Evolutionary conservation across 2,329 filamentous ascomycete species (phyloP), one percentile per base, ranked within the genome.

Genomic region (Blumeria hordei): DNA sequence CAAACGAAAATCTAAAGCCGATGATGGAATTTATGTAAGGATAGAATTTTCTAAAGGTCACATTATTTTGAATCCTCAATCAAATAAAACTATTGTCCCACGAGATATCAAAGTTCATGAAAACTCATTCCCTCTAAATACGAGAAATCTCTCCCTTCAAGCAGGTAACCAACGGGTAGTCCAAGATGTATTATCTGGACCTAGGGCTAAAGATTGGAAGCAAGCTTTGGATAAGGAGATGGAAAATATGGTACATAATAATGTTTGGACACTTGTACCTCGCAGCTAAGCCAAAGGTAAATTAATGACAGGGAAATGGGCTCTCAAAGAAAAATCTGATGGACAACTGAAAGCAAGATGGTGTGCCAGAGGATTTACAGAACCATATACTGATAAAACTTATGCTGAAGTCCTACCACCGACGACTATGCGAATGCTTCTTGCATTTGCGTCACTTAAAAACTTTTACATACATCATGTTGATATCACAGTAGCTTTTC

Each of bases 401-500:
- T 49, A 49, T 49, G 45, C 45, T n/a, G 45, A 49, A 11, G 21
- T 49, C 8, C n/a, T 49, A 33, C 45, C 45, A 32, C 18, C 45
- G 4, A 32, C 45, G 10, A 49, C 45, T 12, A 39, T 41, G n/a
- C 50, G 50, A 14, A 41, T 41, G 16, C 32, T 53, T 14, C 50
- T 41, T 21, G 34, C 50, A 21, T 33, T 37, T 53, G 35, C 50
- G 33, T 32, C 34, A 18, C 14, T 14, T 9, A 53, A 41, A 21
- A 18, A 32, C 41, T 32, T 53, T 39, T 34, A 53, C 6, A 39
- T 53, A 12, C 50, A n/a, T 28, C 50, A 53, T 14, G 34, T 53
- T 8, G 50, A 53, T 53, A 53, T 53, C 16, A 53, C 50, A 39
- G 50, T 34, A 18, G 35, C 50, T 10, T 53, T 53, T 12, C 50